Conservation (phyloP, 2,329 filamentous ascomycete species). For the Fusarium ramigenum region DNA sequence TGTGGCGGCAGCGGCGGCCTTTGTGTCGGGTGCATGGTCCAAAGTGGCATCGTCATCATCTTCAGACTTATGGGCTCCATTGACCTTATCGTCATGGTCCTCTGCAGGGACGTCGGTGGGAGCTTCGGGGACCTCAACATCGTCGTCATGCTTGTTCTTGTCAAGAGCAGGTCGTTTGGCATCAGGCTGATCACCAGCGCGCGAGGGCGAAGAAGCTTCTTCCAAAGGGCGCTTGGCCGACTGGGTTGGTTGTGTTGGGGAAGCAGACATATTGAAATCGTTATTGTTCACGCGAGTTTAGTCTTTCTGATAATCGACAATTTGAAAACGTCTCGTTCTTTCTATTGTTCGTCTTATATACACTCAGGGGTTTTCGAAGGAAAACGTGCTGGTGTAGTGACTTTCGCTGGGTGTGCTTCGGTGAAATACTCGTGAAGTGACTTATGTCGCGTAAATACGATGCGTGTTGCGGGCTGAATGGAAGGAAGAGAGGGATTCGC, state of each 20-base stretch:
- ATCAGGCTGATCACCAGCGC: slow-evolving; percentile 91
- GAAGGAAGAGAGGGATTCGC: slow-evolving; percentile 45
- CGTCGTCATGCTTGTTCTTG: slow-evolving; percentile 79
- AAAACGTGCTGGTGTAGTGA: slow-evolving; percentile 91
- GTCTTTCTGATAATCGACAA: slow-evolving; percentile 30
- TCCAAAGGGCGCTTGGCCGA: slow-evolving; percentile 92
- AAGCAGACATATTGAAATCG: slow-evolving; percentile 73
- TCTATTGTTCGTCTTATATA: slow-evolving; percentile 70
- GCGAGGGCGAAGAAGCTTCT: slow-evolving; percentile 94
- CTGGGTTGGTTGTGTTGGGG: slow-evolving; percentile 71
- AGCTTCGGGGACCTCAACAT: slow-evolving; percentile 55
- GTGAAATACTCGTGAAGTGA: slow-evolving; percentile 54
- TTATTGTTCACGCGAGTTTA: slow-evolving; percentile 39
- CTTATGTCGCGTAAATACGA: slow-evolving; percentile 48
- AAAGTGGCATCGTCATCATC: slow-evolving; percentile 37
- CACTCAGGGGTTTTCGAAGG: slow-evolving; percentile 85
- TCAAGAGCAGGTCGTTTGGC: slow-evolving; percentile 96
- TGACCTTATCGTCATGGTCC: slow-evolving; percentile 60
- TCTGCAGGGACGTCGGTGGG: slow-evolving; percentile 49
- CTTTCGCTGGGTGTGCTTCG: slow-evolving; percentile 55
- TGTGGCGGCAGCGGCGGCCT: slow-evolving; percentile 52
- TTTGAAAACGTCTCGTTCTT: slow-evolving; percentile 47
- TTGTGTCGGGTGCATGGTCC: slow-evolving; percentile 50
- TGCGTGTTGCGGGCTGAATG: slow-evolving; percentile 45
- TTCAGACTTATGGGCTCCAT: slow-evolving; percentile 56